Percentiles rank a stretch among this genome's conserved stretches.
phyloP scores from a whole-genome alignment of 108 stramenopile genomes.

The Mayamaea pseudoterrestris region DNA sequence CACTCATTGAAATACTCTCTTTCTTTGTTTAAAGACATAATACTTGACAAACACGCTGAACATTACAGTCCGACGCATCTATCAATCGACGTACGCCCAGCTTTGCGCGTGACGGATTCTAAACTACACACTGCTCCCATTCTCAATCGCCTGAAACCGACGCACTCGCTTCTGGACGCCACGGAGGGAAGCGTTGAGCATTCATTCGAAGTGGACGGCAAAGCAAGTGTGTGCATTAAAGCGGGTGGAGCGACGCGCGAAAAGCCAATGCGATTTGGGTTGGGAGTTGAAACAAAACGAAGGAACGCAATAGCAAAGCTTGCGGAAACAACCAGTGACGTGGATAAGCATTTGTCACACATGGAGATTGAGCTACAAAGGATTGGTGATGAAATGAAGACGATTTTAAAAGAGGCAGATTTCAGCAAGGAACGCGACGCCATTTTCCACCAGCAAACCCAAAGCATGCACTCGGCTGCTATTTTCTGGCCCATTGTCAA shows the following conservation, averaged over 20 bases:
- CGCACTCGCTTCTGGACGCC: constrained; percentile 17
- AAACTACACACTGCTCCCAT: constrained; percentile 4
- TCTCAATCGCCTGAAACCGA: constrained; percentile 1
- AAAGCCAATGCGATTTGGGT: constrained; percentile 11
- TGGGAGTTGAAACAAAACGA: constrained; percentile 12
- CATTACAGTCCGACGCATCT: not conserved
- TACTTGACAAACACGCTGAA: not conserved
- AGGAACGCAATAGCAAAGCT: constrained; percentile 6
- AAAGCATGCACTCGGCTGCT: constrained; percentile 62
- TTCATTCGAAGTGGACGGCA: constrained; percentile 22
- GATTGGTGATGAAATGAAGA: constrained; percentile 41
- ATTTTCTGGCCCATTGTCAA: constrained; percentile 82
- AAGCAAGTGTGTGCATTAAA: constrained; percentile 27
- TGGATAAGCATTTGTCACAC: constrained; percentile 44
- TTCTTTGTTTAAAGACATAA: constrained; percentile 4
- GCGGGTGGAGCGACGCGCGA: constrained; percentile 1
- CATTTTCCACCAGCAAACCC: constrained; percentile 60
- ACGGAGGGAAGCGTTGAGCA: constrained; percentile 25
- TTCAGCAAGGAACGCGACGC: constrained; percentile 60
- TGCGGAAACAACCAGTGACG: constrained; percentile 7
- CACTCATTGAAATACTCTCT: not conserved
- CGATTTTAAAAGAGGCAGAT: constrained; percentile 56
- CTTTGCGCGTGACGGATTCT: constrained; percentile 9
- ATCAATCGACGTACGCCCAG: constrained; percentile 16
- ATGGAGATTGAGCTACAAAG: constrained; percentile 45